phyloP scores from a whole-genome alignment of 805 yeast genomes.

The Saccharomycopsis selenospora region DNA sequence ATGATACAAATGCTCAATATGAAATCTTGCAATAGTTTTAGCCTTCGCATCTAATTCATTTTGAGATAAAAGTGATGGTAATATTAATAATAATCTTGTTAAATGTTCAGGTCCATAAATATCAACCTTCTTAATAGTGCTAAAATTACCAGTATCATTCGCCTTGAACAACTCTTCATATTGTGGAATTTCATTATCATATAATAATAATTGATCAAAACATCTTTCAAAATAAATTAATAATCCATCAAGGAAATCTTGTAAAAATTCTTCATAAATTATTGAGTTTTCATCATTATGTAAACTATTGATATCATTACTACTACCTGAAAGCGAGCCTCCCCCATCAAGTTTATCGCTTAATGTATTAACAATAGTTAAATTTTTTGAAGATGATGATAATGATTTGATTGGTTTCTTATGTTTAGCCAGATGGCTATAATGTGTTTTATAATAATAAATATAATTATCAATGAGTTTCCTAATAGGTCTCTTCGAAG shows the following conservation, averaged over 20 bases:
- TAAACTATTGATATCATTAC: background rate
- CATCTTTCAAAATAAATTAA: slow-evolving; percentile 65
- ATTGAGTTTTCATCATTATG: slow-evolving; percentile 26
- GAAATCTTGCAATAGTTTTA: slow-evolving; percentile 5
- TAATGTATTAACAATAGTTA: background rate
- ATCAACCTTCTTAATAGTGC: slow-evolving; percentile 21
- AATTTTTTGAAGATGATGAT: background rate
- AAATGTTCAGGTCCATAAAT: slow-evolving; percentile 80
- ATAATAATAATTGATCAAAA: slow-evolving; percentile 58
- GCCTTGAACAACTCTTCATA: slow-evolving; percentile 43
- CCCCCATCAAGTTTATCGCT: background rate
- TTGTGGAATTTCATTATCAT: slow-evolving; percentile 71
- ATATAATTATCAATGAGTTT: slow-evolving; percentile 47
- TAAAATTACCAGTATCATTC: slow-evolving; percentile 26
- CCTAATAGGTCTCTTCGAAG: slow-evolving; percentile 47
- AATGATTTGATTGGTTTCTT: slow-evolving; percentile 3
- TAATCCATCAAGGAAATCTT: slow-evolving; percentile 65
- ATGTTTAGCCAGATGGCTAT: background rate
- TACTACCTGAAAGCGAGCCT: background rate
- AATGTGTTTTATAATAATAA: slow-evolving; percentile 15
- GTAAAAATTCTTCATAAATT: slow-evolving; percentile 42
- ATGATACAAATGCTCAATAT: slow-evolving; percentile 4
- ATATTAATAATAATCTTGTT: slow-evolving; percentile 61
- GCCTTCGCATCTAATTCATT: slow-evolving; percentile 66
- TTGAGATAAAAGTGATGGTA: slow-evolving; percentile 74